Conservation (phyloP, 2,329 filamentous ascomycete species). For the Leptodontidium sp. region DNA sequence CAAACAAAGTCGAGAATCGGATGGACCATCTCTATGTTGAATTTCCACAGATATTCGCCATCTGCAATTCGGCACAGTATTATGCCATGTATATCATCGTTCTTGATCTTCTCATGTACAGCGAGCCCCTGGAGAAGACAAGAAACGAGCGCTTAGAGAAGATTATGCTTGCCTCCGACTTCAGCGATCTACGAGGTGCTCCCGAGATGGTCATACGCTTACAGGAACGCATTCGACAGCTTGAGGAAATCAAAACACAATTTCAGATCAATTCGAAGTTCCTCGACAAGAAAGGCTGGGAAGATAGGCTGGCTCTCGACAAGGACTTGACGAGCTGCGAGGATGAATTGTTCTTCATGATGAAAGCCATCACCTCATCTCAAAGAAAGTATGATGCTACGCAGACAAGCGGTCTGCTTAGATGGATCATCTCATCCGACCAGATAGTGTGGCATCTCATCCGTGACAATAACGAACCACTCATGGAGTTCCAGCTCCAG, state of each 20-base stretch:
- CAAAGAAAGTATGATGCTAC: slow-evolving; percentile 84
- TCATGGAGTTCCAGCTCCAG: slow-evolving; percentile 92
- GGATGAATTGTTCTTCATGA: slow-evolving; percentile 98
- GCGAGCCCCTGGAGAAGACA: slow-evolving; percentile 96
- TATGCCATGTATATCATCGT: slow-evolving; percentile 99
- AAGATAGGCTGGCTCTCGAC: slow-evolving; percentile 88
- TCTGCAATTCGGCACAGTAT: slow-evolving; percentile 97
- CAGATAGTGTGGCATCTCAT: slow-evolving; percentile 99
- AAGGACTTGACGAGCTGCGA: slow-evolving; percentile 88
- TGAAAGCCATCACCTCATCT: slow-evolving; percentile 98
- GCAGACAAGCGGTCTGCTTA: slow-evolving; percentile 80
- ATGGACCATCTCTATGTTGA: slow-evolving; percentile 98
- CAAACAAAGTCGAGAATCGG: slow-evolving; percentile 73
- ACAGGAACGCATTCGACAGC: slow-evolving; percentile 89
- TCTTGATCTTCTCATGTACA: slow-evolving; percentile 93
- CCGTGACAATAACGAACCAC: slow-evolving; percentile 82
- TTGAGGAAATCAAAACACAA: slow-evolving; percentile 95
- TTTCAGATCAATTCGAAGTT: slow-evolving; percentile 93
- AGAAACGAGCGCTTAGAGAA: slow-evolving; percentile 94
- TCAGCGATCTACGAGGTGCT: slow-evolving; percentile 92
- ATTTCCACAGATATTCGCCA: slow-evolving; percentile 91
- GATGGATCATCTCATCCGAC: slow-evolving; percentile 92
- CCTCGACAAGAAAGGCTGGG: slow-evolving; percentile 89
- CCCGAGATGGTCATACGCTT: slow-evolving; percentile 92
- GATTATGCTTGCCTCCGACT: slow-evolving; percentile 98